phyloP scores from a whole-genome alignment of 371 early-diverging fungal genomes.

The Neoconidiobolus thromboides region DNA sequence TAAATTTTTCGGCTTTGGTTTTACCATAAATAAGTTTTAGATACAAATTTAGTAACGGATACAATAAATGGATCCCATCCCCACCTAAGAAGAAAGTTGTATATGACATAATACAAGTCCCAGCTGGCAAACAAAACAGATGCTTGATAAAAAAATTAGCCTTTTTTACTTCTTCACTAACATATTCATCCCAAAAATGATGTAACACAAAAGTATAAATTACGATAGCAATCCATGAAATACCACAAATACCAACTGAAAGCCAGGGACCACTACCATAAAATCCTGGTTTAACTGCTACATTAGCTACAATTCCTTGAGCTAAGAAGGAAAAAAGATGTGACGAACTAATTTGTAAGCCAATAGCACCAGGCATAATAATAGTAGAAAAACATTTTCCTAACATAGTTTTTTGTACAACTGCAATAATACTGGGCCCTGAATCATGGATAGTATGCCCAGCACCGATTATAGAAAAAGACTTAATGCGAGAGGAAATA shows the following conservation, averaged over 20 bases:
- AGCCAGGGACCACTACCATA: conserved; percentile 32
- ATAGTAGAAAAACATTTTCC: conserved; percentile 31
- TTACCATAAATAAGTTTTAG: no score
- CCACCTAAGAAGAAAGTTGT: conserved; percentile 25
- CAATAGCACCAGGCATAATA: conserved; percentile 17
- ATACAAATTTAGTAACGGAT: conserved; percentile 14
- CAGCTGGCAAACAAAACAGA: conserved; percentile 21
- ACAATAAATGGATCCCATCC: conserved; percentile 30
- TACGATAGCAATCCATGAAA: conserved; percentile 22
- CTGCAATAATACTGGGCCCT: conserved; percentile 28
- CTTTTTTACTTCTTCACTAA: conserved; percentile 13
- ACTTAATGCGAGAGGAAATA: conserved; percentile 17
- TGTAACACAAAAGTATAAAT: conserved; percentile 21
- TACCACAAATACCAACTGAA: conserved; percentile 20
- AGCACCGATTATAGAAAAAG: conserved; percentile 21
- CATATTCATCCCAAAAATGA: conserved; percentile 17
- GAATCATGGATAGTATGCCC: conserved; percentile 25
- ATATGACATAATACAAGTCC: conserved; percentile 25
- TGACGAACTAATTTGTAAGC: conserved; percentile 28
- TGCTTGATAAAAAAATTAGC: conserved; percentile 19
- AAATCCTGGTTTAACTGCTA: conserved; percentile 18
- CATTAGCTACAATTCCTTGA: conserved; percentile 20
- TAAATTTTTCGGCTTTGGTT: conserved; percentile 9
- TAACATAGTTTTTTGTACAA: conserved; percentile 32
- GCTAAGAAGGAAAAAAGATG: conserved; percentile 27